Percentiles rank a stretch among this genome's conserved stretches.
These are phyloP conservation scores for Sphaerosporella brunnea DNA, from an alignment of 495 filamentous ascomycete species.

Conservation along the genomic window DNA sequence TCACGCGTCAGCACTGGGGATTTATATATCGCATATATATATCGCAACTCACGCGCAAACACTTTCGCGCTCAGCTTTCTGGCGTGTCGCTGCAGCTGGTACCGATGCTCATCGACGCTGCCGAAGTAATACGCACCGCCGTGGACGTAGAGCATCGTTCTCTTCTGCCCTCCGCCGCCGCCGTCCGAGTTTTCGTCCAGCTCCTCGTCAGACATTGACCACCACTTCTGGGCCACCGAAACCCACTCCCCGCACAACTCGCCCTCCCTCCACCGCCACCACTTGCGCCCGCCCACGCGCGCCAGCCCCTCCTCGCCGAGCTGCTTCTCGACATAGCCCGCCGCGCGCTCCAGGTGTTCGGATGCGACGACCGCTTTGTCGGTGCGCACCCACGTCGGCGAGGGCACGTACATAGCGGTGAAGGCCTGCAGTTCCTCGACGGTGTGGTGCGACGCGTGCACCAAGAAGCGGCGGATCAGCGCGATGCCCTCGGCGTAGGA, in stretches of 20 bases:
- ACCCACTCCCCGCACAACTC: constrained; percentile 62
- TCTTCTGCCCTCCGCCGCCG: no score
- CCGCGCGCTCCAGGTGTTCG: constrained; percentile 41
- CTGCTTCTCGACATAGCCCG: constrained; percentile 44
- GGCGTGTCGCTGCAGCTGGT: constrained; percentile 89
- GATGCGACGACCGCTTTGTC: constrained; percentile 53
- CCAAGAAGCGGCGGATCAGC: constrained; percentile 67
- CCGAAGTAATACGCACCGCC: constrained; percentile 76
- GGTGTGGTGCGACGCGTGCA: constrained; percentile 64
- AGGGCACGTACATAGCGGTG: constrained; percentile 73
- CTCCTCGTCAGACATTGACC: background rate
- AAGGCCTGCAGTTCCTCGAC: constrained; percentile 87
- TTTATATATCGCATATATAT: constrained; percentile 15
- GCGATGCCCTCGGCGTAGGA: constrained; percentile 90
- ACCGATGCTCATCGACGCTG: constrained; percentile 83
- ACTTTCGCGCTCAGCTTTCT: constrained; percentile 79
- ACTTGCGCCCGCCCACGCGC: constrained; percentile 58
- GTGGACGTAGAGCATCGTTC: constrained; percentile 81
- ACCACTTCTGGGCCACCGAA: constrained; percentile 51
- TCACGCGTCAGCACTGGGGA: no score
- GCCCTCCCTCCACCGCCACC: constrained; percentile 77
- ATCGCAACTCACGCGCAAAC: constrained; percentile 42
- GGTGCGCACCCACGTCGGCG: constrained; percentile 71
- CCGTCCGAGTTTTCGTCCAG: background rate
- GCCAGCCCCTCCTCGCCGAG: constrained; percentile 64